Conservation (phyloP, 202 grass and related monocot genomes). For the Zizania palustris region DNA sequence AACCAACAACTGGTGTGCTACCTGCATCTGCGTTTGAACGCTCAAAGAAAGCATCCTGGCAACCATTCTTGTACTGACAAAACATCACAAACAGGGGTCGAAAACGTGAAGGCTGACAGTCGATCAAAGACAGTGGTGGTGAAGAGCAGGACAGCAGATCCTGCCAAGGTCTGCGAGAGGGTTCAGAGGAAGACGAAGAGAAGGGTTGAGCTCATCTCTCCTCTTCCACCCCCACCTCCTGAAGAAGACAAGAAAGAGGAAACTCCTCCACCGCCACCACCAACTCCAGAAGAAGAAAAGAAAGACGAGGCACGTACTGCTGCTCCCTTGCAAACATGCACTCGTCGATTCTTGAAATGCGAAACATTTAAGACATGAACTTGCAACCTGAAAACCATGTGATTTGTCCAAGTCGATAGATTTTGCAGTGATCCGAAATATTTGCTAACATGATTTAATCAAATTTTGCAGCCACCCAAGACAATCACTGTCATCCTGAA, state of each 20-base stretch:
- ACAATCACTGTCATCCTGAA: slow-evolving; percentile 54
- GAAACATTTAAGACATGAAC: background rate
- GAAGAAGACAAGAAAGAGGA: slow-evolving; percentile 63
- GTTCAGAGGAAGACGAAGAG: slow-evolving; percentile 72
- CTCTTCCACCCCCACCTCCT: slow-evolving; percentile 46
- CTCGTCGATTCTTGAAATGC: background rate
- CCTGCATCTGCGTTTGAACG: background rate
- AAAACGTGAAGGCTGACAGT: slow-evolving; percentile 64
- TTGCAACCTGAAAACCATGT: background rate
- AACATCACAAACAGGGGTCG: slow-evolving; percentile 46
- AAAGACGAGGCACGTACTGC: slow-evolving; percentile 62
- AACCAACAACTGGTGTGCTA: background rate
- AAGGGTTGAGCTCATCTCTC: slow-evolving; percentile 70
- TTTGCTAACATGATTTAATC: background rate
- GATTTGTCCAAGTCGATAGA: background rate
- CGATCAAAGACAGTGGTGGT: slow-evolving; percentile 67
- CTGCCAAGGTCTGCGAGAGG: slow-evolving; percentile 58
- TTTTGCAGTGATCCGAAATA: background rate
- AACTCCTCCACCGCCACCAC: slow-evolving; percentile 10
- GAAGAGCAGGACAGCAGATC: slow-evolving; percentile 55
- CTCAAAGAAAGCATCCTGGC: background rate
- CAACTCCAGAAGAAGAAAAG: slow-evolving; percentile 57
- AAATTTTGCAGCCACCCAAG: slow-evolving; percentile 52
- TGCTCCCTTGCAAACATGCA: background rate
- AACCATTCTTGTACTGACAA: background rate